phyloP scores from a whole-genome alignment of 1,284 basidiomycete genomes.

The Cryptococcus sp. region DNA sequence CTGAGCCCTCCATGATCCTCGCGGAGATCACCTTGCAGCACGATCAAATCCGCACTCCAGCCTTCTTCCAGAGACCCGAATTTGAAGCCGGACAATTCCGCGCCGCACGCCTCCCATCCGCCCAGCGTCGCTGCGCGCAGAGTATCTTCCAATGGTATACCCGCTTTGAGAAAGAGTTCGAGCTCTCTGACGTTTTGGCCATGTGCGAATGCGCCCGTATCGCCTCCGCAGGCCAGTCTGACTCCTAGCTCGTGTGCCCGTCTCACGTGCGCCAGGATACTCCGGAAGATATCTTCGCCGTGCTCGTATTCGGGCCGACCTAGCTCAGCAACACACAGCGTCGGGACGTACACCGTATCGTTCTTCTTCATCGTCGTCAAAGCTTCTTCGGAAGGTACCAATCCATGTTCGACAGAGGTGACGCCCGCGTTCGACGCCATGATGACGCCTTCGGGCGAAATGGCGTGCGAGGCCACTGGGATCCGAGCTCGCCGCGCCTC shows the following conservation, averaged over 20 bases:
- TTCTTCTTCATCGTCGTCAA: conserved; percentile 36
- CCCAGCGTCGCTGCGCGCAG: conserved; percentile 16
- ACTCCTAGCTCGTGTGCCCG: conserved; percentile 15
- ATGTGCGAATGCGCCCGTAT: conserved; percentile 19
- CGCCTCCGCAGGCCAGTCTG: conserved; percentile 18
- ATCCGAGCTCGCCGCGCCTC: conserved; percentile 60
- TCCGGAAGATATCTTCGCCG: background rate
- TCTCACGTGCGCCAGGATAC: conserved; percentile 4
- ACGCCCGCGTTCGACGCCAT: conserved; percentile 54
- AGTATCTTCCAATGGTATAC: conserved; percentile 16
- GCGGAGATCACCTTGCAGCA: conserved; percentile 16
- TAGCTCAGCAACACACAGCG: conserved; percentile 55
- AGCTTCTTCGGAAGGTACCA: conserved; percentile 11
- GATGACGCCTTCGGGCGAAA: conserved; percentile 53
- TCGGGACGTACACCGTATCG: conserved; percentile 61
- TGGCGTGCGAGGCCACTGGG: conserved; percentile 62
- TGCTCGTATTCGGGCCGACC: background rate
- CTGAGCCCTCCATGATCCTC: conserved; percentile 12
- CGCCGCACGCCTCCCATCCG: conserved; percentile 27
- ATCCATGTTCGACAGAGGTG: conserved; percentile 61
- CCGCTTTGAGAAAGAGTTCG: conserved; percentile 18
- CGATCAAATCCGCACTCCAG: conserved; percentile 23
- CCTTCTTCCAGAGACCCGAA: conserved; percentile 20
- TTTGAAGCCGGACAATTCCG: conserved; percentile 15
- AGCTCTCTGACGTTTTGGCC: conserved; percentile 19